Evolutionary conservation across 345 rosid species (phyloP).

Genomic region (Psidium guajava): DNA sequence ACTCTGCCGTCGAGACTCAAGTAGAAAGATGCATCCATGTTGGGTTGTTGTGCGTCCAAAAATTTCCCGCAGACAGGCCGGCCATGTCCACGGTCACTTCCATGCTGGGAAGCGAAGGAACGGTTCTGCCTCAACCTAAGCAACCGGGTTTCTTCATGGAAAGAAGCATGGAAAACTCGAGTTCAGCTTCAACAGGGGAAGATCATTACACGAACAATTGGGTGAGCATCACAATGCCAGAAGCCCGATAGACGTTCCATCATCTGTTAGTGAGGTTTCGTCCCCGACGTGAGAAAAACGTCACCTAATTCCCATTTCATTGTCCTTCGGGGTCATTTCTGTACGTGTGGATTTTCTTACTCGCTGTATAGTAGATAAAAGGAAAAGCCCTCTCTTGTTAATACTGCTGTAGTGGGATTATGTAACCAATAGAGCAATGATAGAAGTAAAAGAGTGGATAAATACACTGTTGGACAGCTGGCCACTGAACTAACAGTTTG

Average conservation of each 20-base stretch:
- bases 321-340: background rate
- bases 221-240: background rate
- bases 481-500: background rate
- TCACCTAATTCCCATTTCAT: background rate
- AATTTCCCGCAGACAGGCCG: slow-evolving; percentile 13
- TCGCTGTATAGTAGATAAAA: background rate
- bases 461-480: background rate
- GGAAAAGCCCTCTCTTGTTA: background rate
- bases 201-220: background rate
- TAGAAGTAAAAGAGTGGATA: background rate
- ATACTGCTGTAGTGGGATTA: background rate
- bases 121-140: slow-evolving; percentile 10
- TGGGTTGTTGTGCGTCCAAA: slow-evolving; percentile 15
- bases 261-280: background rate
- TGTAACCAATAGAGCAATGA: background rate
- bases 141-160: slow-evolving; percentile 12
- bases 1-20: background rate
- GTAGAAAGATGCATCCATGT: slow-evolving; percentile 8
- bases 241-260: background rate
- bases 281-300: background rate
- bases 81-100: slow-evolving; percentile 9
- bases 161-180: background rate
- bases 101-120: slow-evolving; percentile 11
- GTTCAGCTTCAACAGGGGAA: background rate
- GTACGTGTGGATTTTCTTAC: background rate